These are phyloP conservation scores for Knoxdaviesia proteae DNA, from an alignment of 2,329 filamentous ascomycete genomes.

Conservation along the genomic window DNA sequence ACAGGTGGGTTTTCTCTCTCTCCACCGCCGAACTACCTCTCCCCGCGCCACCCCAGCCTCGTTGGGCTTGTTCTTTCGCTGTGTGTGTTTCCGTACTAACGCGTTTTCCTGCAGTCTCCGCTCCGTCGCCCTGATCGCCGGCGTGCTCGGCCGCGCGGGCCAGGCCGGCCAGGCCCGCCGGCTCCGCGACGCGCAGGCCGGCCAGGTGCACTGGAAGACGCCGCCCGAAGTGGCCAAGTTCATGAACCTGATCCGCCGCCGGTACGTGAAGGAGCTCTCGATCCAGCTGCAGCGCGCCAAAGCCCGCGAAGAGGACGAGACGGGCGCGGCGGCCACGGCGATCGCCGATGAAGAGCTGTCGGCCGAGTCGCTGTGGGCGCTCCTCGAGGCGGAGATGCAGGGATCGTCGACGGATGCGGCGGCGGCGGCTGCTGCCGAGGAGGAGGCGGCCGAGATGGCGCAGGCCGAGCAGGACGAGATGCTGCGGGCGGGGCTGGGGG, in stretches of 20 bases:
- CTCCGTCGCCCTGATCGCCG: conserved; percentile 60
- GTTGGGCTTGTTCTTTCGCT: too few relatives aligned
- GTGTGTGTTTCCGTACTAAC: conserved; percentile 8
- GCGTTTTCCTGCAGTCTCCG: conserved; percentile 39
- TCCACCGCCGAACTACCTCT: not conserved
- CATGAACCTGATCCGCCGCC: conserved; percentile 10
- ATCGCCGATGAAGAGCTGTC: not conserved
- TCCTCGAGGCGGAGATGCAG: not conserved
- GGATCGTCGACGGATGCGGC: too few relatives aligned
- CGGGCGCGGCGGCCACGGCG: not conserved
- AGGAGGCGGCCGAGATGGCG: too few relatives aligned
- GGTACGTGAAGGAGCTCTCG: not conserved
- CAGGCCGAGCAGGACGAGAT: not conserved
- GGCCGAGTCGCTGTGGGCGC: not conserved
- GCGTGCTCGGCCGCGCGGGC: conserved; percentile 68
- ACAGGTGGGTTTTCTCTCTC: conserved; percentile 38
- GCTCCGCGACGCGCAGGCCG: conserved; percentile 36
- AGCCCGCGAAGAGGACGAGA: not conserved
- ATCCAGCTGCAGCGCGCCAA: conserved; percentile 1
- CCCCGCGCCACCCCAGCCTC: too few relatives aligned
- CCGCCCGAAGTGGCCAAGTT: conserved; percentile 19
- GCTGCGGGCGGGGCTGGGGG: not conserved
- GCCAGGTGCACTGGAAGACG: conserved; percentile 41
- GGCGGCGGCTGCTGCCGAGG: too few relatives aligned
- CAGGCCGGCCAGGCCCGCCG: conserved; percentile 53